phyloP scores from a whole-genome alignment of 2,329 filamentous ascomycete genomes.

The Aspergillus pseudoglaucus region DNA sequence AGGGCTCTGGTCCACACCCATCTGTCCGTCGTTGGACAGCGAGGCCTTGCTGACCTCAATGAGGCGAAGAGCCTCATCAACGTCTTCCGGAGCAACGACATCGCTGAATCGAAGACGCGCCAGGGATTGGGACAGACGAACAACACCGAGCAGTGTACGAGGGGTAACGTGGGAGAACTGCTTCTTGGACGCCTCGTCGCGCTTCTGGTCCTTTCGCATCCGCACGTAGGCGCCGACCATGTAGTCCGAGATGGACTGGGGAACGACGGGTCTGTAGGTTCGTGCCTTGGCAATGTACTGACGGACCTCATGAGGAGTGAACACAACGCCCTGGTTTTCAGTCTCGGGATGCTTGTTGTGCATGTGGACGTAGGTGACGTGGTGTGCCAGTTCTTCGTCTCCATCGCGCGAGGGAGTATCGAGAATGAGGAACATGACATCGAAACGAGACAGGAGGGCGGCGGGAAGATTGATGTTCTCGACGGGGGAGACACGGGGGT shows the following conservation, averaged over 20 bases:
- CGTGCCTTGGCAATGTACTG: slow-evolving; percentile 93
- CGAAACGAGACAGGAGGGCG: slow-evolving; percentile 91
- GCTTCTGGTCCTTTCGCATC: slow-evolving; percentile 84
- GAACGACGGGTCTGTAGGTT: slow-evolving; percentile 79
- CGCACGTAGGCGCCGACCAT: slow-evolving; percentile 95
- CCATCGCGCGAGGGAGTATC: slow-evolving; percentile 85
- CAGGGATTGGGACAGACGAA: slow-evolving; percentile 88
- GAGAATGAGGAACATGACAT: slow-evolving; percentile 91
- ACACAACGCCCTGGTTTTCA: slow-evolving; percentile 63
- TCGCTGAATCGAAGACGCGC: slow-evolving; percentile 85
- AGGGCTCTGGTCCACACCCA: slow-evolving; percentile 65
- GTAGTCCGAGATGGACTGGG: slow-evolving; percentile 83
- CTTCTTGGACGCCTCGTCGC: slow-evolving; percentile 83
- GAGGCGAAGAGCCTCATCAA: slow-evolving; percentile 87
- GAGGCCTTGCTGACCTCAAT: slow-evolving; percentile 91
- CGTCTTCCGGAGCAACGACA: slow-evolving; percentile 80
- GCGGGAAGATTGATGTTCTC: slow-evolving; percentile 99
- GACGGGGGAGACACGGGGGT: slow-evolving; percentile 91
- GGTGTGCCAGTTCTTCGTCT: slow-evolving; percentile 88
- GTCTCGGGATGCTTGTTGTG: slow-evolving; percentile 85
- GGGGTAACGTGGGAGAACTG: slow-evolving; percentile 92
- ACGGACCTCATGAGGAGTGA: slow-evolving; percentile 86
- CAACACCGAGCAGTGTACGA: slow-evolving; percentile 83
- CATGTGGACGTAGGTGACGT: slow-evolving; percentile 97
- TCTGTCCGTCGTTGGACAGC: slow-evolving; percentile 64